Conservation (phyloP, 1,139 yeast genomes). For the Taphrina deformans region DNA sequence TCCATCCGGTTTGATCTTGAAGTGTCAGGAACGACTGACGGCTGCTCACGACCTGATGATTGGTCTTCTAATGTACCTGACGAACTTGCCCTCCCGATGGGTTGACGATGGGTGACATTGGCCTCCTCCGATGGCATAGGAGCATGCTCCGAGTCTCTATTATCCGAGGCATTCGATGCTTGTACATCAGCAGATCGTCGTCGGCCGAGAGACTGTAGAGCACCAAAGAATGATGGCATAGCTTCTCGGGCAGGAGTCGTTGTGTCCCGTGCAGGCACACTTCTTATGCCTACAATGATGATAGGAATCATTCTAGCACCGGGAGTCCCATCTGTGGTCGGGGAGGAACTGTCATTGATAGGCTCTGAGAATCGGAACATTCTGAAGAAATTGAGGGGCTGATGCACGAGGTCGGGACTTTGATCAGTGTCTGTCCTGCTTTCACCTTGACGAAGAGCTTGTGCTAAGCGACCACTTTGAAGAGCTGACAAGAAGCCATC, state of each 20-base stretch:
- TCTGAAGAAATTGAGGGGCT: slow-evolving; percentile 52
- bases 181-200: background rate
- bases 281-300: slow-evolving; percentile 58
- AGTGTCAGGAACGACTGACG: background rate
- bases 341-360: background rate
- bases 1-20: background rate
- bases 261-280: slow-evolving; percentile 43
- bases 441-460: slow-evolving; percentile 45
- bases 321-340: slow-evolving; percentile 39
- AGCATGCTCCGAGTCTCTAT: background rate
- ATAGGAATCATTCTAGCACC: slow-evolving; percentile 51
- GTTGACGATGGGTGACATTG: background rate
- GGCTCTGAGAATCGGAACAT: slow-evolving; percentile 53
- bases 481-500: slow-evolving; percentile 49
- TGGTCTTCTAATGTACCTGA: background rate
- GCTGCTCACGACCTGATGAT: background rate
- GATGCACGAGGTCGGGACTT: slow-evolving; percentile 28
- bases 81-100: background rate
- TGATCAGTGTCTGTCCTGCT: slow-evolving; percentile 26
- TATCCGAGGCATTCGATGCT: background rate
- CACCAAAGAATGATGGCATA: slow-evolving; percentile 32
- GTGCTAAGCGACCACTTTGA: slow-evolving; percentile 49
- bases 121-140: background rate
- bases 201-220: slow-evolving; percentile 15
- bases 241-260: background rate